phyloP scores from a whole-genome alignment of 345 rosid genomes.

The Trapa incisa region DNA sequence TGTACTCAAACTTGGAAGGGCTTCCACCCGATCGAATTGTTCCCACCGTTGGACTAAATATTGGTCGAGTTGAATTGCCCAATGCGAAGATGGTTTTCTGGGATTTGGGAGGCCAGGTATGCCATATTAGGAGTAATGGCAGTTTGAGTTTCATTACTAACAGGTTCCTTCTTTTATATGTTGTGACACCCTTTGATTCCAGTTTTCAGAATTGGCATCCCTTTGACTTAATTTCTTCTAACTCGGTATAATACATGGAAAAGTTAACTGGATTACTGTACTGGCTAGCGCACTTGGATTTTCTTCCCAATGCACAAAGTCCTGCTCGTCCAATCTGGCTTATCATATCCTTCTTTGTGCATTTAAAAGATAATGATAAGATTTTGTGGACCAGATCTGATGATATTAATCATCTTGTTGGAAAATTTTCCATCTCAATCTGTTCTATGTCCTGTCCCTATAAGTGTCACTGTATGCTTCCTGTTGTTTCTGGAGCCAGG shows the following conservation, averaged over 20 bases:
- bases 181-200: background rate
- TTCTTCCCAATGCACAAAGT: background rate
- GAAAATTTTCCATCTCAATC: background rate
- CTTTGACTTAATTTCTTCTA: background rate
- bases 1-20: slow-evolving; percentile 70
- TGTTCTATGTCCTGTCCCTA: background rate
- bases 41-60: slow-evolving; percentile 96
- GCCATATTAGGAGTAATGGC: background rate
- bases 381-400: background rate
- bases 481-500: background rate
- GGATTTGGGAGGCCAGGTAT: slow-evolving; percentile 99
- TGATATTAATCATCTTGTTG: background rate
- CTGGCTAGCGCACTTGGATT: background rate
- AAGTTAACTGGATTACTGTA: background rate
- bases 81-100: slow-evolving; percentile 84
- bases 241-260: background rate
- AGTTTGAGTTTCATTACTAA: background rate
- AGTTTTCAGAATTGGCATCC: background rate
- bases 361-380: background rate
- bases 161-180: background rate
- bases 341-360: background rate
- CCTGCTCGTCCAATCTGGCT: background rate
- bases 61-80: slow-evolving; percentile 73
- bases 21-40: slow-evolving; percentile 93
- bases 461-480: background rate